A percentile compares a stretch with the other conserved stretches of the same genome.
phyloP scores from a whole-genome alignment of 169 alveolate genomes.

The Eimeria sp. region DNA sequence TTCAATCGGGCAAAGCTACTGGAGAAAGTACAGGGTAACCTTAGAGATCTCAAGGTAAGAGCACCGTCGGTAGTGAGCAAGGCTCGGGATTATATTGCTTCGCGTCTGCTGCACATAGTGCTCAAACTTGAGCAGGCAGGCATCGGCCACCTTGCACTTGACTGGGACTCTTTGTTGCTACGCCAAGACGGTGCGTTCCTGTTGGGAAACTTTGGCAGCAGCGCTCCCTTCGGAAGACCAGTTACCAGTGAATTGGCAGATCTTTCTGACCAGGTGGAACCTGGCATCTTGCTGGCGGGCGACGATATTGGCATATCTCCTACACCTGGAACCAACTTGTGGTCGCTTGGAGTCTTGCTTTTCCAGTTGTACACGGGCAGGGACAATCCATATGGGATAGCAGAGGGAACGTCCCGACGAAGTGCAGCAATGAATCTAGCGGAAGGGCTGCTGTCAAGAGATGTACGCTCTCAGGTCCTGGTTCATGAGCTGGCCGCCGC shows the following conservation, averaged over 20 bases:
- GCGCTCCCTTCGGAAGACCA: neutral
- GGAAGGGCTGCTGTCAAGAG: neutral
- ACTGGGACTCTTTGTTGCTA: neutral
- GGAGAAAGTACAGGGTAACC: slow-evolving; percentile 15
- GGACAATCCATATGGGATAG: slow-evolving; percentile 10
- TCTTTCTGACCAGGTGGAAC: slow-evolving; percentile 1
- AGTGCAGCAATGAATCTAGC: neutral
- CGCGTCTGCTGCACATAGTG: slow-evolving; percentile 9
- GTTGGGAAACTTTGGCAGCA: slow-evolving; percentile 49
- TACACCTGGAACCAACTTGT: slow-evolving; percentile 1
- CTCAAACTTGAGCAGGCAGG: slow-evolving; percentile 1
- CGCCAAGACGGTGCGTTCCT: slow-evolving; percentile 24
- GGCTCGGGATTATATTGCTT: slow-evolving; percentile 10
- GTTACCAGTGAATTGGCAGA: neutral
- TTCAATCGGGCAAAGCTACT: neutral
- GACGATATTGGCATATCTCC: neutral
- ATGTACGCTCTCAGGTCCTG: neutral
- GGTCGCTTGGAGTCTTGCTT: slow-evolving; percentile 29
- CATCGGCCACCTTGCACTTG: neutral
- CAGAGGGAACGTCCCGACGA: neutral
- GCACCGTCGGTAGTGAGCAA: neutral
- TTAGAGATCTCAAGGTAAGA: neutral
- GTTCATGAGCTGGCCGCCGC: neutral
- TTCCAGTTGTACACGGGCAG: slow-evolving; percentile 20
- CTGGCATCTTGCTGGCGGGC: neutral